Evolutionary conservation across 768 basidiomycete genomes (phyloP).

Genomic region (Exidia glandulosa): DNA sequence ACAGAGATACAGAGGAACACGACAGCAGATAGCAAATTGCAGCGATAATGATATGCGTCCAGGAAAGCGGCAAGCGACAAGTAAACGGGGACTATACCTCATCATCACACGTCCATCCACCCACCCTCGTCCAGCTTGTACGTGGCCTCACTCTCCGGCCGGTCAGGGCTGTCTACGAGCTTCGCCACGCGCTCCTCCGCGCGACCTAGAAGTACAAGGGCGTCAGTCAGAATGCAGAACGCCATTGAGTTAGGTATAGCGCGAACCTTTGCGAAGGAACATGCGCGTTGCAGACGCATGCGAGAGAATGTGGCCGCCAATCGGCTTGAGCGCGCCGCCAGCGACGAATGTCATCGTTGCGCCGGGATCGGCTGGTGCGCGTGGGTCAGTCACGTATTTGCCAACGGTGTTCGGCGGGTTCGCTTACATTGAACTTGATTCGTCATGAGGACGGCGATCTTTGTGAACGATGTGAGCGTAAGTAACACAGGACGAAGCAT

Average conservation of each 20-base stretch:
- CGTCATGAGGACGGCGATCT: constrained; percentile 81
- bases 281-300: constrained; percentile 83
- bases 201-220: constrained; percentile 44
- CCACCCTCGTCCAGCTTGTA: constrained; percentile 88
- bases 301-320: constrained; percentile 81
- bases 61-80: neutral
- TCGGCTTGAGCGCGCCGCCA: constrained; percentile 83
- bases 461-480: constrained; percentile 14
- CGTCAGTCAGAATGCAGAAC: neutral
- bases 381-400: neutral
- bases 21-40: no score
- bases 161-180: constrained; percentile 80
- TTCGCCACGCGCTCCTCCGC: constrained; percentile 88
- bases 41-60: neutral
- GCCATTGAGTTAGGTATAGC: neutral
- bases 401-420: neutral
- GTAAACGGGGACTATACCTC: neutral
- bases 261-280: constrained; percentile 74
- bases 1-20: neutral
- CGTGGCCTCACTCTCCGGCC: constrained; percentile 83
- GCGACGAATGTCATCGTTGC: constrained; percentile 94
- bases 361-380: constrained; percentile 71
- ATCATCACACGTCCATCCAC: constrained; percentile 66
- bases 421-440: constrained; percentile 85
- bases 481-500: neutral